These are phyloP conservation scores for Suillus brevipes DNA, from an alignment of 768 basidiomycete species.

Conservation along the genomic window DNA sequence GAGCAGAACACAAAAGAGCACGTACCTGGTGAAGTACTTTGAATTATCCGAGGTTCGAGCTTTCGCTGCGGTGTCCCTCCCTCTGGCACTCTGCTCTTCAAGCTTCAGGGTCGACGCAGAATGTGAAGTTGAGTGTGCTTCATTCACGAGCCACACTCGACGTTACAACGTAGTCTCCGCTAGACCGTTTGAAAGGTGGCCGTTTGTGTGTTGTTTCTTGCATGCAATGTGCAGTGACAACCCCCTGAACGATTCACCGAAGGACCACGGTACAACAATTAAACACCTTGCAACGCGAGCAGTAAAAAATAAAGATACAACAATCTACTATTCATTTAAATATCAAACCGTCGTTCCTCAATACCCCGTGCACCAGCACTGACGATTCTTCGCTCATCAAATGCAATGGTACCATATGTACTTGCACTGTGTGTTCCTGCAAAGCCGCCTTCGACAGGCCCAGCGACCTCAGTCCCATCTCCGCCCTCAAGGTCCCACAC, in stretches of 20 bases:
- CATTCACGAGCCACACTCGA: neutral
- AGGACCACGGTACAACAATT: no score
- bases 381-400: conserved; percentile 76
- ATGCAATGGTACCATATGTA: conserved; percentile 50
- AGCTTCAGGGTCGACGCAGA: neutral
- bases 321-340: conserved; percentile 18
- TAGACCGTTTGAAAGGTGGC: neutral
- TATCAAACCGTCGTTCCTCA: conserved; percentile 36
- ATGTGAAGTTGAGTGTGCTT: neutral
- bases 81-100: neutral
- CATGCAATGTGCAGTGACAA: no score
- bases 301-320: neutral
- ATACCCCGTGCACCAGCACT: conserved; percentile 37
- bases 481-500: conserved; percentile 82
- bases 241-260: no score
- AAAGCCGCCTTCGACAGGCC: conserved; percentile 38
- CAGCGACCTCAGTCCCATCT: conserved; percentile 37
- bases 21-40: no score
- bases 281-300: neutral
- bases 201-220: neutral
- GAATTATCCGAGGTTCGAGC: neutral
- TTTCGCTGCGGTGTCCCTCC: neutral
- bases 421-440: conserved; percentile 16
- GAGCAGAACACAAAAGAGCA: no score
- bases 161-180: neutral